A percentile compares a stretch with the other conserved stretches of the same genome.
Evolutionary conservation across 75 land plant genomes (phyloP).

Genomic region (Picea glauca): DNA sequence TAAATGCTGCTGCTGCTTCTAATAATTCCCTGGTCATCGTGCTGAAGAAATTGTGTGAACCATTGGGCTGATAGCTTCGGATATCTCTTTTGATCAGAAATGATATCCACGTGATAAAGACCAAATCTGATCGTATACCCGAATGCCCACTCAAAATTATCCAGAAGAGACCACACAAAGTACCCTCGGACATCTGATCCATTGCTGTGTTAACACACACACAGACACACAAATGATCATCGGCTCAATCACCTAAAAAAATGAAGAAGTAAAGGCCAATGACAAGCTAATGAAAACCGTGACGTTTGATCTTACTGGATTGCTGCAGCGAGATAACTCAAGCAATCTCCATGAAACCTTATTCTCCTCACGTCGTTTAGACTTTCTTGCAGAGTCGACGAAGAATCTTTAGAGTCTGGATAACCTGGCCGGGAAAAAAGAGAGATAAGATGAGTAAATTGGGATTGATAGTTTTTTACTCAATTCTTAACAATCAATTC

Average conservation of each 20-base stretch:
- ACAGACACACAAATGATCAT: too few relatives aligned
- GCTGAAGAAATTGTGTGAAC: neutral
- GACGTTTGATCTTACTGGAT: neutral
- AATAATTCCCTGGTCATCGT: neutral
- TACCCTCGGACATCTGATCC: conserved; percentile 15
- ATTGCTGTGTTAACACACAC: too few relatives aligned
- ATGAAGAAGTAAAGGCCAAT: too few relatives aligned
- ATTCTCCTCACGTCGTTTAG: too few relatives aligned
- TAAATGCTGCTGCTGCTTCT: neutral
- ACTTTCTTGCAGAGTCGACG: too few relatives aligned
- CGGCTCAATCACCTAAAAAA: too few relatives aligned
- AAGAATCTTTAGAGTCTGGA: neutral
- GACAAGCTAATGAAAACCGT: too few relatives aligned
- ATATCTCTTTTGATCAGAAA: neutral
- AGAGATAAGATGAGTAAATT: too few relatives aligned
- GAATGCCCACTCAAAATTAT: conserved; percentile 17
- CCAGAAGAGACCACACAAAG: conserved; percentile 19
- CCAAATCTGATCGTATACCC: conserved; percentile 18
- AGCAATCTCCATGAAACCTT: too few relatives aligned
- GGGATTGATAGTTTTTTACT: too few relatives aligned
- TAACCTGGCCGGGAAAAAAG: neutral
- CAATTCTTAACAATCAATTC: too few relatives aligned
- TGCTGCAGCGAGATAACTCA: neutral
- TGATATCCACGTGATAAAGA: neutral
- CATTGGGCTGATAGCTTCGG: too few relatives aligned